A percentile compares a stretch with the other conserved stretches of the same genome.
Conservation (phyloP, 2,329 filamentous ascomycete species). For the Elsinoe ampelina region DNA sequence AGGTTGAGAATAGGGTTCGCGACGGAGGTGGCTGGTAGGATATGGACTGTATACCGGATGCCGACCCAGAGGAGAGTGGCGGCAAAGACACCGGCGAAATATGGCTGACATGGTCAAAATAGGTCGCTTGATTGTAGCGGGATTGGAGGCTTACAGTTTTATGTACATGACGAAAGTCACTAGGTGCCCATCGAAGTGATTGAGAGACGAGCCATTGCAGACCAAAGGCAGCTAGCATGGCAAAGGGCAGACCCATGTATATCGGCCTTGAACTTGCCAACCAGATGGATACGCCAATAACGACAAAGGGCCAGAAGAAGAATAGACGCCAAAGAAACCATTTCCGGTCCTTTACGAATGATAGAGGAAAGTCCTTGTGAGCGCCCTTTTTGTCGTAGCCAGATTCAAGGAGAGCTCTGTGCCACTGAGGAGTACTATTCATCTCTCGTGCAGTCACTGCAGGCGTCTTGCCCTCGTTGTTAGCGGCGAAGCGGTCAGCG, state of each 20-base stretch:
- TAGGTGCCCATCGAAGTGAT: conserved; percentile 70
- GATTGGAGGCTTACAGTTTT: conserved; percentile 58
- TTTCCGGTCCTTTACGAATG: conserved; percentile 66
- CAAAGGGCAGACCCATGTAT: conserved; percentile 65
- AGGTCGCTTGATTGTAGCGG: background rate
- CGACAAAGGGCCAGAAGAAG: conserved; percentile 77
- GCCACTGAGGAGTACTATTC: conserved; percentile 75
- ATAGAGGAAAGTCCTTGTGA: conserved; percentile 62
- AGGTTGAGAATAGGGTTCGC: conserved; percentile 67
- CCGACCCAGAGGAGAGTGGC: conserved; percentile 75
- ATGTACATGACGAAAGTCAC: conserved; percentile 82
- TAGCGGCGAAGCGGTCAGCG: conserved; percentile 84
- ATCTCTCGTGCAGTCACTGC: conserved; percentile 79
- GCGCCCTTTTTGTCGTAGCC: conserved; percentile 76
- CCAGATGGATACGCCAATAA: conserved; percentile 62
- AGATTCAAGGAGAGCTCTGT: conserved; percentile 69
- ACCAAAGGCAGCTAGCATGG: conserved; percentile 55
- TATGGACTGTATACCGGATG: conserved; percentile 61
- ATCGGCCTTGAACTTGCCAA: conserved; percentile 66
- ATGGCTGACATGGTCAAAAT: conserved; percentile 51
- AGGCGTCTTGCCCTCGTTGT: conserved; percentile 82
- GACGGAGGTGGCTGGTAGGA: conserved; percentile 58
- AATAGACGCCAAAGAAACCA: conserved; percentile 75
- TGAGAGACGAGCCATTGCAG: conserved; percentile 72
- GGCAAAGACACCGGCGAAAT: conserved; percentile 87